Percentiles rank a stretch among this genome's conserved stretches.
Evolutionary conservation across 1,284 basidiomycete genomes (phyloP).

Genomic region (Ustilago crameri): DNA sequence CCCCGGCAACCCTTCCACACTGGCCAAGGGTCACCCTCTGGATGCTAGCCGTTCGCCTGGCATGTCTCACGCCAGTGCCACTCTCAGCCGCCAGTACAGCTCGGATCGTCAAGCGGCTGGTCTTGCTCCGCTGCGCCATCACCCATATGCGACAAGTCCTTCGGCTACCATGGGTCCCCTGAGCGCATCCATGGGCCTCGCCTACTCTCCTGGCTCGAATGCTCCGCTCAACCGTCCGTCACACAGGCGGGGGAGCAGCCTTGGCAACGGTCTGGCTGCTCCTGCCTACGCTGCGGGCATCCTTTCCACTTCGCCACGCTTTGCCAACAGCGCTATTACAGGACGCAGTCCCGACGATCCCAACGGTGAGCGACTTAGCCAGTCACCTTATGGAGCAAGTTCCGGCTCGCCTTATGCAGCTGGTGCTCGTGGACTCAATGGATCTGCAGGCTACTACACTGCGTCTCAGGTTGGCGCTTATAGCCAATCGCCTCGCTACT

Average conservation of each 20-base stretch:
- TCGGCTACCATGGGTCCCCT: constrained; percentile 47
- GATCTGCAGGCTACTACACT: constrained; percentile 35
- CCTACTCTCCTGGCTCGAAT: constrained; percentile 55
- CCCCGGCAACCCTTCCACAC: constrained; percentile 32
- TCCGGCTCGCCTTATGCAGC: constrained; percentile 37
- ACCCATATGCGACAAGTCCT: constrained; percentile 55
- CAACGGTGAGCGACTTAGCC: constrained; percentile 28
- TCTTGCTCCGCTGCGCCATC: constrained; percentile 46
- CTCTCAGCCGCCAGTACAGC: constrained; percentile 54
- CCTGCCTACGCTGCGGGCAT: constrained; percentile 35
- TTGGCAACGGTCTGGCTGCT: constrained; percentile 50
- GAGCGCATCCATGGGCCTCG: constrained; percentile 53
- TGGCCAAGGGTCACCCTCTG: constrained; percentile 39
- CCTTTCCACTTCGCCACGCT: constrained; percentile 51
- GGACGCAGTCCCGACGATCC: constrained; percentile 24
- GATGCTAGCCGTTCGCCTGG: constrained; percentile 38
- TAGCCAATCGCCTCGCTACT: constrained; percentile 45
- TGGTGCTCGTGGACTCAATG: constrained; percentile 31
- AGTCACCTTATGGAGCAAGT: constrained; percentile 35
- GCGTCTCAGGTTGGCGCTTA: constrained; percentile 37
- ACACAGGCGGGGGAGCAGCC: constrained; percentile 49
- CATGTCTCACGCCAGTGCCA: constrained; percentile 26
- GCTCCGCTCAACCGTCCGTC: constrained; percentile 46
- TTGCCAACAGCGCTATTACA: constrained; percentile 20
- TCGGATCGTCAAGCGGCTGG: constrained; percentile 43